Evolutionary conservation across 371 early-diverging fungal species (phyloP).

Genomic region (Mortierella sp.): DNA sequence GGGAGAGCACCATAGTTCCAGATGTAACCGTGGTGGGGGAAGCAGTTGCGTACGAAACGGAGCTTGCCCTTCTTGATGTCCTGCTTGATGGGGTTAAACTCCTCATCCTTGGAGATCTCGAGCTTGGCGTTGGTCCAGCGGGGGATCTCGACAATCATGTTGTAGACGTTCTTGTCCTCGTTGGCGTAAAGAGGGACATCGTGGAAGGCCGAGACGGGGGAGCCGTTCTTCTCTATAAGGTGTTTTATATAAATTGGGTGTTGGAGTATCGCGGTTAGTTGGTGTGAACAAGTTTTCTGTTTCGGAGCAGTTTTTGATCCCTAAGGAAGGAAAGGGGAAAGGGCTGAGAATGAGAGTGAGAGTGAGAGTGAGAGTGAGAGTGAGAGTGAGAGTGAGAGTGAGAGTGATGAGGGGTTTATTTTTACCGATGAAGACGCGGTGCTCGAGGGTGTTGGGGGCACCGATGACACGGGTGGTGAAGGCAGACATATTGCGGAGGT

Average conservation of each 20-base stretch:
- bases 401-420: neutral
- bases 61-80: constrained; percentile 99
- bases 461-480: constrained; percentile 83
- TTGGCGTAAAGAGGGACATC: constrained; percentile 98
- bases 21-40: constrained; percentile 99
- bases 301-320: neutral
- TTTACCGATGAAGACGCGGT: constrained; percentile 89
- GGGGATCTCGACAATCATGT: constrained; percentile 99
- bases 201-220: constrained; percentile 96
- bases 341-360: neutral
- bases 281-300: neutral
- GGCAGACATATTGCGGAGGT: constrained; percentile 59
- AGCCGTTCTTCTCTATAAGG: constrained; percentile 73
- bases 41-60: constrained; percentile 98
- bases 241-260: neutral
- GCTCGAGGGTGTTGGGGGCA: constrained; percentile 88
- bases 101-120: constrained; percentile 96
- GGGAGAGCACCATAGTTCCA: constrained; percentile 99
- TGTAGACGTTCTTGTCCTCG: constrained; percentile 85
- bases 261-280: neutral
- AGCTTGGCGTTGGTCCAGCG: constrained; percentile 99
- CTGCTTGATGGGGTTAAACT: constrained; percentile 99
- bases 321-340: neutral
- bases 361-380: neutral
- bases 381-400: neutral